A percentile compares a stretch with the other conserved stretches of the same genome.
Evolutionary conservation across 164 flowering plant genomes (phyloP).

Genomic region (Vitis riparia): DNA sequence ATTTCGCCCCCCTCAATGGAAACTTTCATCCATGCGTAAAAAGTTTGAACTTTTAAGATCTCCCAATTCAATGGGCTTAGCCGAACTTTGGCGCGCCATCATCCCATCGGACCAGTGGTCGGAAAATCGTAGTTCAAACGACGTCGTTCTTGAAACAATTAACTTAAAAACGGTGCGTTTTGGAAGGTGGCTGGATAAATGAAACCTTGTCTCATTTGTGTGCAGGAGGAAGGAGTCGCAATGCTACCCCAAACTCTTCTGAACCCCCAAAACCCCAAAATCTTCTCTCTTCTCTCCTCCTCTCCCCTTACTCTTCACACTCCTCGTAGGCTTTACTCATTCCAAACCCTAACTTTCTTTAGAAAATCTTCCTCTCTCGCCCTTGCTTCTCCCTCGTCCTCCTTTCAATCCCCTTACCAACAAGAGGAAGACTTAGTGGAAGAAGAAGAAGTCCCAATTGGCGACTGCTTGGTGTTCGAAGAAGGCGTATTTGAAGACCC

Average conservation of each 20-base stretch:
- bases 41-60: no score
- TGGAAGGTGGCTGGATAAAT: no score
- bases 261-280: conserved; percentile 25
- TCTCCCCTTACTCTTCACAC: conserved; percentile 3
- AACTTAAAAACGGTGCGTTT: no score
- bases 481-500: conserved; percentile 86
- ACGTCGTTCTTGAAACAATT: no score
- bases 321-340: not conserved
- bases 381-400: conserved; percentile 10
- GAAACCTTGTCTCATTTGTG: no score
- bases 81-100: no score
- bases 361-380: conserved; percentile 15
- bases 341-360: conserved; percentile 15
- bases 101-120: no score
- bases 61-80: no score
- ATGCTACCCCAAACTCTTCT: conserved; percentile 20
- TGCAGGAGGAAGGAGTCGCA: no score
- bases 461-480: conserved; percentile 87
- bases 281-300: conserved; percentile 11
- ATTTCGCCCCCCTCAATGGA: no score
- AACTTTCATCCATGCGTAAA: no score
- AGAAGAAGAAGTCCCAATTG: conserved; percentile 55
- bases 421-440: conserved; percentile 30
- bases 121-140: no score
- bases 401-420: conserved; percentile 11